Evolutionary conservation across 139 green algal species (phyloP).

Genomic region (Closterium sp.): DNA sequence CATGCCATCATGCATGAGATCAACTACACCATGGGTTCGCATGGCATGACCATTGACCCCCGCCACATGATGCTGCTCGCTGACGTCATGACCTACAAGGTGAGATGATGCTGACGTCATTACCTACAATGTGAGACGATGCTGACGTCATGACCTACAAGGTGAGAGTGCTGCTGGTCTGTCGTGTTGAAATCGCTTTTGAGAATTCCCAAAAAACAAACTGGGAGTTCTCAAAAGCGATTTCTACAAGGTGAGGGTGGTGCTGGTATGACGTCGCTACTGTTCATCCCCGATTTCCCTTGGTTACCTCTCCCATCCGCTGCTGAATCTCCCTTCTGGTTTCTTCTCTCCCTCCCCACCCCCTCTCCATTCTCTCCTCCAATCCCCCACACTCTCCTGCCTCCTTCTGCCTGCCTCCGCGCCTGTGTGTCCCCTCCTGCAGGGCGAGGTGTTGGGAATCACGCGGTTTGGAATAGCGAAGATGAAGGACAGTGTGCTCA

Average conservation of each 20-base stretch:
- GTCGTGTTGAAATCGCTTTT: too few relatives aligned
- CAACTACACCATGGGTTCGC: constrained; percentile 80
- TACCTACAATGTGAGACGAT: neutral
- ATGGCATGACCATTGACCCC: constrained; percentile 94
- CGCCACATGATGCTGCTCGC: constrained; percentile 95
- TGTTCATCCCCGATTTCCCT: neutral
- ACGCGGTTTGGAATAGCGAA: too few relatives aligned
- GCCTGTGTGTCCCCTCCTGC: too few relatives aligned
- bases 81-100: constrained; percentile 97
- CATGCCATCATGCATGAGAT: constrained; percentile 87
- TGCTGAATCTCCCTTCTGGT: neutral
- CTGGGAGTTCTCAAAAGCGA: too few relatives aligned
- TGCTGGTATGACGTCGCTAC: neutral
- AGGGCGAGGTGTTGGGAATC: constrained; percentile 96
- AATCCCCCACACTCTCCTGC: too few relatives aligned
- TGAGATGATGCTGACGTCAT: neutral
- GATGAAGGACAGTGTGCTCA: too few relatives aligned
- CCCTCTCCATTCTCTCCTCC: neutral
- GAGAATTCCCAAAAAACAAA: too few relatives aligned
- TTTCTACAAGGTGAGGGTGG: too few relatives aligned
- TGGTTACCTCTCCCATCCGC: neutral
- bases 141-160: too few relatives aligned
- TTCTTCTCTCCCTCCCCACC: constrained; percentile 70
- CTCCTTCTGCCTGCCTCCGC: too few relatives aligned
- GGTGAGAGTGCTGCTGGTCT: too few relatives aligned